phyloP scores from a whole-genome alignment of 805 yeast genomes.

The Saturnispora quitensis region DNA sequence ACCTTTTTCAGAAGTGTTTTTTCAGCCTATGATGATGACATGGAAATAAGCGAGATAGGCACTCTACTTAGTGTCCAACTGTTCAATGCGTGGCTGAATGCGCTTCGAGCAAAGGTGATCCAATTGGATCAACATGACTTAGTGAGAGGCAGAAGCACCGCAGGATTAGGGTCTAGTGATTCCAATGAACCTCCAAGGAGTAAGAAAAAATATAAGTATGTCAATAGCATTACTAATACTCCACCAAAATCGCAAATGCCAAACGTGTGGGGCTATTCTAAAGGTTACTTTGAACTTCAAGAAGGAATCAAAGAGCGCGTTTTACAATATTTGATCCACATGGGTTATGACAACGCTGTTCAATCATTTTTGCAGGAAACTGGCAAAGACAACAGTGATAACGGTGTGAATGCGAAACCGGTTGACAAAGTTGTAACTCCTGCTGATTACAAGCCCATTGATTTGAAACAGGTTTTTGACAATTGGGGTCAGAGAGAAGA shows the following conservation, averaged over 20 bases:
- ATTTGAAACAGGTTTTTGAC: constrained; percentile 34
- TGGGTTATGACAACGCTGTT: constrained; percentile 12
- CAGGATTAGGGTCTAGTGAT: background rate
- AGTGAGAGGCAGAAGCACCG: background rate
- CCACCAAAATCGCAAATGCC: constrained; percentile 5
- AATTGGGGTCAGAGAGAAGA: constrained; percentile 28
- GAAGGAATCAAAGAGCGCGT: constrained; percentile 5
- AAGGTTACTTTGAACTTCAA: constrained; percentile 9
- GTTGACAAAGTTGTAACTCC: constrained; percentile 26
- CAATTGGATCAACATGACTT: background rate
- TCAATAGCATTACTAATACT: background rate
- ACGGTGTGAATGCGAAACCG: constrained; percentile 56
- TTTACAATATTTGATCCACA: constrained; percentile 6
- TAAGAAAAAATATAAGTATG: background rate
- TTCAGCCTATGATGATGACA: background rate
- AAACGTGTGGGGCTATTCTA: constrained; percentile 11
- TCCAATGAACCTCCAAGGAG: constrained; percentile 1
- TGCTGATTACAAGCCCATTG: constrained; percentile 17
- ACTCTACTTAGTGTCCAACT: background rate
- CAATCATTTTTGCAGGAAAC: constrained; percentile 3
- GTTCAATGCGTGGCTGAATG: background rate
- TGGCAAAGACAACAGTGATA: background rate
- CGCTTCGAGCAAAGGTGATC: background rate
- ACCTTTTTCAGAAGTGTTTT: background rate
- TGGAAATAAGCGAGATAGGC: background rate